phyloP scores from a whole-genome alignment of 768 basidiomycete species.

The Gloeopeniophorella convolvens region DNA sequence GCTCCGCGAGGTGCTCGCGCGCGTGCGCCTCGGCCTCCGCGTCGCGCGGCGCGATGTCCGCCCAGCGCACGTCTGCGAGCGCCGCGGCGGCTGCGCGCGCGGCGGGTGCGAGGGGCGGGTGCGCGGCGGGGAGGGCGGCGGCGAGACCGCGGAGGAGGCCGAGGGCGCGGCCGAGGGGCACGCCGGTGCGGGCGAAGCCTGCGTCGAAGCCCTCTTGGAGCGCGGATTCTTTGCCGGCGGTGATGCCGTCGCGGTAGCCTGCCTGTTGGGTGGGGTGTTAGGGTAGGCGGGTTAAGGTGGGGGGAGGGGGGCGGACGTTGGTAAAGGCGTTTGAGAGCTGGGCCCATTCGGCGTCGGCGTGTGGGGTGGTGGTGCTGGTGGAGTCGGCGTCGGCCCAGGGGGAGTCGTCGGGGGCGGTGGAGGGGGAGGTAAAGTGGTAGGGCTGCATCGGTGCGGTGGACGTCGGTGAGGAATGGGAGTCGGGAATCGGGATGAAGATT shows the following conservation, averaged over 20 bases:
- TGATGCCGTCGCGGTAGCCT: constrained; percentile 96
- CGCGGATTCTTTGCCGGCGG: constrained; percentile 79
- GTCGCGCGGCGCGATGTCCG: constrained; percentile 71
- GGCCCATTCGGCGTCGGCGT: constrained; percentile 47
- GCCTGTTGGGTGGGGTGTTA: constrained; percentile 46
- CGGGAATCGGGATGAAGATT: no score
- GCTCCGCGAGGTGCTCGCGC: constrained; percentile 50
- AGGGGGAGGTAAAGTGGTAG: background rate
- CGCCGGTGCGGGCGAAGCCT: constrained; percentile 69
- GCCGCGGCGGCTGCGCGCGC: constrained; percentile 46
- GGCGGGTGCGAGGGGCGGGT: constrained; percentile 29
- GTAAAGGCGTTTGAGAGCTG: constrained; percentile 65
- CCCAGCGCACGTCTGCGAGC: constrained; percentile 57
- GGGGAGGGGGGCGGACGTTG: constrained; percentile 51
- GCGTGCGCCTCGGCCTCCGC: constrained; percentile 75
- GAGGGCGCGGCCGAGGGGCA: constrained; percentile 67
- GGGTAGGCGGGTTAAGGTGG: no score
- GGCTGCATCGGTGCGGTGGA: no score
- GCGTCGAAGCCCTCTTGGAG: constrained; percentile 89
- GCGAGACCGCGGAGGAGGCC: constrained; percentile 71
- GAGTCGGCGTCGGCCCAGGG: constrained; percentile 2
- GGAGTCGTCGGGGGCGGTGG: background rate
- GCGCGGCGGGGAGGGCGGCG: constrained; percentile 26
- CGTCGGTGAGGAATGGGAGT: no score
- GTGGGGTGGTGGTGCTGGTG: background rate